phyloP scores from a whole-genome alignment of 495 filamentous ascomycete genomes.

The Tirmania nivea region DNA sequence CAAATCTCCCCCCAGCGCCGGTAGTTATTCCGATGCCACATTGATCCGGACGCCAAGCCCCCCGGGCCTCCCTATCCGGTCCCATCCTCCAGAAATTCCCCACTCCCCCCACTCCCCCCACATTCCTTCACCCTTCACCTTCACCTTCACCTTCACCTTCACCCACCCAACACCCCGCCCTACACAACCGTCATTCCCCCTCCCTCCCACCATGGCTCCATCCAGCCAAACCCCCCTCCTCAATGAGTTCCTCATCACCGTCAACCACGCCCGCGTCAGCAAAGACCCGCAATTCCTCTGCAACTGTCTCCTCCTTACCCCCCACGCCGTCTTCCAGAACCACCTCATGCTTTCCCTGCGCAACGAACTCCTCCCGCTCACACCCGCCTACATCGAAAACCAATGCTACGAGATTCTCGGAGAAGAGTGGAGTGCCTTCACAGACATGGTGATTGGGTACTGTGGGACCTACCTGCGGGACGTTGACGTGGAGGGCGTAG shows the following conservation, averaged over 20 bases:
- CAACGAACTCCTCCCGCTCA: conserved; percentile 3
- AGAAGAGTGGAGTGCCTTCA: conserved; percentile 15
- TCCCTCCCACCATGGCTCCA: neutral
- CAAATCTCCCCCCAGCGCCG: too few relatives aligned
- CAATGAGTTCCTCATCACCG: neutral
- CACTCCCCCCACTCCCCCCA: too few relatives aligned
- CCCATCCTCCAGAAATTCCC: too few relatives aligned
- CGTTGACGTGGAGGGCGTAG: conserved; percentile 3
- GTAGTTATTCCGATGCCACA: too few relatives aligned
- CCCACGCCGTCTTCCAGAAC: conserved; percentile 6
- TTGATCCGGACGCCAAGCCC: too few relatives aligned
- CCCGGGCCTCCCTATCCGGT: too few relatives aligned
- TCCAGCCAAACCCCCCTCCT: neutral
- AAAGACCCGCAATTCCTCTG: conserved; percentile 5
- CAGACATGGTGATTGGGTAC: conserved; percentile 12
- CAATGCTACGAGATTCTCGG: conserved; percentile 3
- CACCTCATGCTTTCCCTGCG: conserved; percentile 9
- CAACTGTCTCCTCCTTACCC: conserved; percentile 7
- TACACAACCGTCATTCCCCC: too few relatives aligned
- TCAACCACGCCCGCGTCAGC: conserved; percentile 3
- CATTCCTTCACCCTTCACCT: too few relatives aligned
- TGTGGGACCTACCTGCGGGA: conserved; percentile 1
- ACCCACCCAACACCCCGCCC: neutral
- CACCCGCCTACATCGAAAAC: conserved; percentile 4
- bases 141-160: neutral